A percentile compares a stretch with the other conserved stretches of the same genome.
Evolutionary conservation across 257 asterid species (phyloP).

Genomic region (Solanum arcanum): DNA sequence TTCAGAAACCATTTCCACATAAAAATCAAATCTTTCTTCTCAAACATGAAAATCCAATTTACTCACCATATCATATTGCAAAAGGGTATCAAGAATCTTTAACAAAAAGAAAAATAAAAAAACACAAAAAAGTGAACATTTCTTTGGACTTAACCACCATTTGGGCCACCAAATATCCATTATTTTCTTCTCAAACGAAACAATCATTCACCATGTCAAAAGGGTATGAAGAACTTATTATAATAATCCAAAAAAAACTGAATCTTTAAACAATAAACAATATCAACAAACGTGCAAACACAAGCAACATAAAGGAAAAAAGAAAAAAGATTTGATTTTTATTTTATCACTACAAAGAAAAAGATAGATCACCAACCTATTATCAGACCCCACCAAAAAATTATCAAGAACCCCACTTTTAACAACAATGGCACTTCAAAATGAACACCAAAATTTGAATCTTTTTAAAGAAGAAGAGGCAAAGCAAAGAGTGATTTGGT

Average conservation of each 20-base stretch:
- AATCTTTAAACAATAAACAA: neutral
- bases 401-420: neutral
- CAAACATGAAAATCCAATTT: neutral
- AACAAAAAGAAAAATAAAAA: neutral
- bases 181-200: neutral
- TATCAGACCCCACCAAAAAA: neutral
- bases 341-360: neutral
- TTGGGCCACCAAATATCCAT: neutral
- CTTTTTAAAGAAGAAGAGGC: neutral
- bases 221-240: neutral
- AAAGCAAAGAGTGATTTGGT: neutral
- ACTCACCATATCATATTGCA: neutral
- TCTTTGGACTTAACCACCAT: neutral
- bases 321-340: neutral
- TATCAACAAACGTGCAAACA: neutral
- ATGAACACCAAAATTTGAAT: neutral
- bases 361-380: neutral
- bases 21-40: neutral
- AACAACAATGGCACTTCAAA: neutral
- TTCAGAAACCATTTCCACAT: neutral
- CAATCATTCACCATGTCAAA: neutral
- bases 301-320: neutral
- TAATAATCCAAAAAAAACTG: neutral
- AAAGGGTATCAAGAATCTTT: neutral
- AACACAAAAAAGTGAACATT: neutral